Base-by-base conservation (phyloP, 176 grass and related monocot species). In the Microstegium vimineum region DNA sequence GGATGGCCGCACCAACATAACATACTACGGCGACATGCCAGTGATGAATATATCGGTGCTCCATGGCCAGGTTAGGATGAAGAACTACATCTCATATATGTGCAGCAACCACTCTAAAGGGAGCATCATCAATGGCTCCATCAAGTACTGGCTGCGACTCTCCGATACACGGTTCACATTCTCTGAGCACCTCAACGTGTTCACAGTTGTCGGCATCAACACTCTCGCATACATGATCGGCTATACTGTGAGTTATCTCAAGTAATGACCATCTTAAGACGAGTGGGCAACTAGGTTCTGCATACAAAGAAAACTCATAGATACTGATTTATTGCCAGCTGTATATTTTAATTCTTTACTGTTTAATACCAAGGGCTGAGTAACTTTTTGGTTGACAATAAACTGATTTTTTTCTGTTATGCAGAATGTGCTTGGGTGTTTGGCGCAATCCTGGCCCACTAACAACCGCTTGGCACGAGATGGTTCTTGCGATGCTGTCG, bases 131-230 rank as follows among this genome's bases (percentile, higher is more conserved):
- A 0, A 32, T 12, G 0, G 22, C 9, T 6, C 8, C 10, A 6
- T 4, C 10, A 6, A 0, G 16, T 1, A 0, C n/a, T 3, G 2
- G 9, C 45, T 47, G 15, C 0, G 6, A 4, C 4, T 52, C 76
- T 33, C 18, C 3, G 2, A 6, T 1, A 27, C 64, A 10, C 9
- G 51, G 10, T 81, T 61, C 79, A 81, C 51, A 16, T 71, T 71
- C 27, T 57, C 67, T 1, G 51, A 20, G 47, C 12, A 42, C 4
- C 37, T 20, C 10, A 81, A 81, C 47, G 30, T 0, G 10, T 81
- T 81, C 17, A 81, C 10, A 1, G 79, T 81, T 59, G 3, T 81
- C 4, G 79, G 79, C 5, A 0, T 60, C 36, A 71, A 81, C 66
- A 81, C 51, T 2, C 18, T 71, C 0, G 79, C 79, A 2, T 82